A percentile compares a stretch with the other conserved stretches of the same genome.
Conservation (phyloP, 2,329 filamentous ascomycete genomes). For the Alternaria viburni region DNA sequence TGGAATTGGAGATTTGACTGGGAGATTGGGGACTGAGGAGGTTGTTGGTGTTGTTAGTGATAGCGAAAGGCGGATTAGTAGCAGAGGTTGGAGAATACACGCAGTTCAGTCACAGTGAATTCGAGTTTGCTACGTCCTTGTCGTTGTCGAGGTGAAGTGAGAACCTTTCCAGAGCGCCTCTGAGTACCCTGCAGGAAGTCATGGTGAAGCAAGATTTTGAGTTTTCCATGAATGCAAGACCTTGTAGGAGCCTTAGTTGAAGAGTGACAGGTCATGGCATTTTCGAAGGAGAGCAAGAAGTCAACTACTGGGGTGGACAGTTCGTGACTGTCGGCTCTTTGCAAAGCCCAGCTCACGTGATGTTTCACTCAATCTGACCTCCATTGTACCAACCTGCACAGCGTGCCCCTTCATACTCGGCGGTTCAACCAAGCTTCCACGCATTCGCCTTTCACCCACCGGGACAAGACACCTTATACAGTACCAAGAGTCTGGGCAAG, state of each 20-base stretch:
- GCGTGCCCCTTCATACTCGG: conserved; percentile 7
- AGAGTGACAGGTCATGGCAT: no score
- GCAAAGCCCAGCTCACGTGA: not conserved
- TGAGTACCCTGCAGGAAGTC: not conserved
- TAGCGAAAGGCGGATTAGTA: not conserved
- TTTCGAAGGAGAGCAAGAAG: no score
- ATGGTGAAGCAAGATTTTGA: not conserved
- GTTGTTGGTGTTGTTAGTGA: not conserved
- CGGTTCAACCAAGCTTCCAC: conserved; percentile 21
- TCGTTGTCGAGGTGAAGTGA: not conserved
- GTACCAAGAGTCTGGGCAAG: conserved; percentile 25
- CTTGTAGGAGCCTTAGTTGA: not conserved
- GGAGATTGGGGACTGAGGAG: not conserved
- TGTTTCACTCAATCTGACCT: not conserved
- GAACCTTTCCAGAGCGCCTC: not conserved
- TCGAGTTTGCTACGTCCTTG: not conserved
- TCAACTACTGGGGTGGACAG: not conserved
- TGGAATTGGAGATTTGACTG: not conserved
- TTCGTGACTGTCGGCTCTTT: not conserved
- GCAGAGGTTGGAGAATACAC: not conserved
- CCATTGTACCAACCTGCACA: not conserved
- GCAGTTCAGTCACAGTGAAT: not conserved
- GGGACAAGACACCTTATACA: conserved; percentile 33
- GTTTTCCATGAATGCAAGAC: not conserved
- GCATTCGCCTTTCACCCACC: conserved; percentile 24